A percentile compares a stretch with the other conserved stretches of the same genome.
phyloP scores from a whole-genome alignment of 1,284 basidiomycete species.

The Sphaerobolus stellatus region DNA sequence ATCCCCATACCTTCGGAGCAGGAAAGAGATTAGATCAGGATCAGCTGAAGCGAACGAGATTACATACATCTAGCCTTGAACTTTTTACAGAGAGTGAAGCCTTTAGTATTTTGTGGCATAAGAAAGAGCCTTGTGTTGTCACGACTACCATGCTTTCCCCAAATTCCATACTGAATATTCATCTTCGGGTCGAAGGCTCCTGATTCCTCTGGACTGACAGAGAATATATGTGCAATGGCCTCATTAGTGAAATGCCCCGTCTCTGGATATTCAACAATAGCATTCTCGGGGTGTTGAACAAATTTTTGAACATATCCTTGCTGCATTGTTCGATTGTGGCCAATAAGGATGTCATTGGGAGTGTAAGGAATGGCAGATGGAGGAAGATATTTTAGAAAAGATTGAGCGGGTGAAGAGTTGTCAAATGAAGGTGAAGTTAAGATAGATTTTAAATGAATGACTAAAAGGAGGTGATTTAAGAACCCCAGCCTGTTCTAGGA shows the following conservation, averaged over 20 bases:
- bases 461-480: too few species aligned
- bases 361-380: background rate
- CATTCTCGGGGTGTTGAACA: conserved; percentile 3
- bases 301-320: background rate
- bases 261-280: conserved; percentile 7
- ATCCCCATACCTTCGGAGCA: too few species aligned
- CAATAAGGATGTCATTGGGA: background rate
- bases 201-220: background rate
- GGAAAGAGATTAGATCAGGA: too few species aligned
- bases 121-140: background rate
- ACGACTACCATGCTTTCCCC: background rate
- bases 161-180: background rate
- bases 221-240: background rate
- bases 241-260: background rate
- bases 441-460: too few species aligned
- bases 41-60: background rate
- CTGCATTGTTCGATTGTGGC: background rate
- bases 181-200: background rate
- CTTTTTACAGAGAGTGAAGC: background rate
- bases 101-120: background rate
- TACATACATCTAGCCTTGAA: background rate
- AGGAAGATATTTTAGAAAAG: background rate
- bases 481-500: background rate
- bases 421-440: too few species aligned
- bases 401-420: too few species aligned